Evolutionary conservation across 73 alveolate genomes (phyloP), one percentile per base, ranked within the genome.

Genomic region (Breviolum minutum): DNA sequence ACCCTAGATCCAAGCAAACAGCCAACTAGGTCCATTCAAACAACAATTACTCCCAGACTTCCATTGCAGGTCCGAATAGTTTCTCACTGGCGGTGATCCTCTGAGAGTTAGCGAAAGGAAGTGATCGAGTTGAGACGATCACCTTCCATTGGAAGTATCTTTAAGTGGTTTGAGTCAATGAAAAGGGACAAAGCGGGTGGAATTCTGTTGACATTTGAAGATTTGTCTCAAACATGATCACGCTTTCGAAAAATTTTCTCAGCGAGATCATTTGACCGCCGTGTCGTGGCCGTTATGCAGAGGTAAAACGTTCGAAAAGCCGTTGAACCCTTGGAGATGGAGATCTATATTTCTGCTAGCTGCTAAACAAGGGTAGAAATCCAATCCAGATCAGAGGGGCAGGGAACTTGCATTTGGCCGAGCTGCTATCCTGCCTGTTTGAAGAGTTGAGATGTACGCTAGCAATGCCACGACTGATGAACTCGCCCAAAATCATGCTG

Each of bases 31-130:
- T 71, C 40, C n/a, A 71, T 22, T 8, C 32, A 24, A 29, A 71
- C 27, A 71, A 40, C 22, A 16, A 71, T 22, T 73, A 7, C 54
- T 40, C 54, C 54, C 40, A 48, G 19, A 80, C 88, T 77, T 12
- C 32, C 54, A 8, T 80, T 32, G 88, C 69, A 80, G 88, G 88
- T 80, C 68, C 63, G 88, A 66, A 48, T 80, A 80, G 88, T 80
- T 80, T 80, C 88, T 80, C 20, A 80, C 88, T 27, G 88, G 88
- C 88, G 88, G 88, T 80, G 88, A 80, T 80, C 32, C 88, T 80
- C 88, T 80, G 68, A 14, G 86, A 20, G 63, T 48, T 80, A 48
- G 32, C 16, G 88, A 80, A 80, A 80, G 88, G 88, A 80, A 80
- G 88, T 80, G 88, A 66, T 66, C 29, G 30, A 17, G 88, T 80